Evolutionary conservation across 768 basidiomycete genomes (phyloP).

Genomic region (Tephrocybe sp.): DNA sequence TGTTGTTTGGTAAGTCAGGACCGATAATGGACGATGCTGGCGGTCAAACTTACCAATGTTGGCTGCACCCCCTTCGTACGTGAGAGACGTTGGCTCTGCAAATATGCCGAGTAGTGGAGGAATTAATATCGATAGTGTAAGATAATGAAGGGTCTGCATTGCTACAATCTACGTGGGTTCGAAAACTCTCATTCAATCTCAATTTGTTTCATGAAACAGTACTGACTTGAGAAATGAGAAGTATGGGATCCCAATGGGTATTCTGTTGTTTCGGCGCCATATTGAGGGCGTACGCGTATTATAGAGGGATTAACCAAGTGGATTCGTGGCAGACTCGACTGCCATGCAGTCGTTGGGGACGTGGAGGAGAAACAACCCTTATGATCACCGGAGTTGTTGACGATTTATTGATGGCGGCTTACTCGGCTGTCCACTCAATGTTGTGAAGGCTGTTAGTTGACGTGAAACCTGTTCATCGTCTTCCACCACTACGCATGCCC

Average conservation of each 20-base stretch:
- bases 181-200: neutral
- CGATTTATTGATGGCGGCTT: neutral
- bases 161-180: conserved; percentile 70
- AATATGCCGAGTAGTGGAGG: conserved; percentile 77
- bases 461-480: neutral
- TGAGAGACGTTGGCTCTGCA: conserved; percentile 67
- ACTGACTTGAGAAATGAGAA: conserved; percentile 81
- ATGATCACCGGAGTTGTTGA: no score
- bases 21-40: neutral
- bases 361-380: conserved; percentile 15
- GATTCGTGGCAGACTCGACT: neutral
- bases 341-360: conserved; percentile 14
- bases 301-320: neutral
- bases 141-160: conserved; percentile 90
- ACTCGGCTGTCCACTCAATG: neutral
- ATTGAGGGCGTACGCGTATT: neutral
- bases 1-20: conserved; percentile 21
- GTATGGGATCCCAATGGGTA: conserved; percentile 83
- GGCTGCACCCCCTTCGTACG: conserved; percentile 76
- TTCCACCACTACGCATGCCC: conserved; percentile 10
- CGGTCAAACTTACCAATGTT: conserved; percentile 63
- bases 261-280: conserved; percentile 41
- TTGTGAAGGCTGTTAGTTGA: neutral
- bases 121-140: conserved; percentile 78
- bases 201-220: neutral